Base-by-base conservation (phyloP, 306 rosid genomes). In the Medicago arabica region DNA sequence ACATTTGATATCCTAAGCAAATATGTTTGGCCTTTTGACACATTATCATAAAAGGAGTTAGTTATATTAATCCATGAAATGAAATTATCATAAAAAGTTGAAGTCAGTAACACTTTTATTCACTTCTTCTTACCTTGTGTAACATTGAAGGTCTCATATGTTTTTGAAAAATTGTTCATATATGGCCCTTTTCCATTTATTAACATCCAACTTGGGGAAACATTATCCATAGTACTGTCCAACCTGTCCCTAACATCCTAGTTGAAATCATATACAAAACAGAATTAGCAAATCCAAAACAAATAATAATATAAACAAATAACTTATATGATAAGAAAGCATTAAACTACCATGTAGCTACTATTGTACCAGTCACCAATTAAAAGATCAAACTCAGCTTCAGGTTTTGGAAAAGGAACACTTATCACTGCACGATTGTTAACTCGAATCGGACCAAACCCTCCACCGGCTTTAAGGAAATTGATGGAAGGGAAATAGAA, bases 1-100 rank as follows among this genome's bases (percentile, higher is more conserved):
- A 94, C 98, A 8, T 94, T 91, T 77, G 98, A 91, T 87, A 91
- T 85, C 84, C 95, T 91, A 15, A 90, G 85, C 86, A 92, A 70
- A 47, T 94, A 91, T 38, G 91, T 86, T 86, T 87, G 88, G 51
- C 92, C 98, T 94, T 83, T 83, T 65, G 44, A 51, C 51, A 76
- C 75, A 82, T 71, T 19, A 60, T 47, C 66, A 79, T 44, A 43
- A 59, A 71, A 71, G 18, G 6, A 69, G 16, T 74, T 57, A 54
- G 14, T 74, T 57, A 46, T 44, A 15, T 51, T 21, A 31, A 31
- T 34, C 4, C 5, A 39, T 65, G 8, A 38, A 40, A 38, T 68
- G 43, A 41, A 65, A 80, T 66, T 21, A 71, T 41, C 57, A 75
- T 28, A 66, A 64, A 66, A 64, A 40, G 18, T 8, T 60, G 8